Conservation (phyloP, 1,139 yeast genomes). For the Taphrina wiesneri region DNA sequence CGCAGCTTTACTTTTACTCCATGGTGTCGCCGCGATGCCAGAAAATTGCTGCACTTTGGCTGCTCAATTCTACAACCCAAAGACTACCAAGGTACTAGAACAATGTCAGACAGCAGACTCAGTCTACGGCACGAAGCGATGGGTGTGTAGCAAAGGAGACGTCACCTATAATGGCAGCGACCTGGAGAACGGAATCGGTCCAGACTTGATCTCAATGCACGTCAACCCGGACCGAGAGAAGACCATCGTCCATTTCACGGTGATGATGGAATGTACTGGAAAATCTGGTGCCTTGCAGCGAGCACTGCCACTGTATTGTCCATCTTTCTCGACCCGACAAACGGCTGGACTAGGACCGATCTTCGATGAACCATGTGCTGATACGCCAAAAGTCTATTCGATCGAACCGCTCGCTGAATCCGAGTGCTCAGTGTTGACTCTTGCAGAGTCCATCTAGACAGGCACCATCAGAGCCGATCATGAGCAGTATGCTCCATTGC, state of each 20-base stretch:
- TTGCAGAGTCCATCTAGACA: background rate
- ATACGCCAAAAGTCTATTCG: background rate
- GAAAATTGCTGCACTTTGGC: slow-evolving; percentile 9
- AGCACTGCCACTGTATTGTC: slow-evolving; percentile 2
- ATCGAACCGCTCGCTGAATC: background rate
- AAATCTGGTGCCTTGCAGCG: background rate
- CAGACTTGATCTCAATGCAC: slow-evolving; percentile 1
- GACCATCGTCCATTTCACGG: background rate
- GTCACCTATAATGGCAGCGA: background rate
- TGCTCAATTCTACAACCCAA: background rate
- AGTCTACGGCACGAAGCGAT: background rate
- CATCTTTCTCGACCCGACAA: background rate
- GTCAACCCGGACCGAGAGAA: background rate
- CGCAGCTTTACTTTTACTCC: too few relatives aligned
- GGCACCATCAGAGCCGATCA: too few relatives aligned
- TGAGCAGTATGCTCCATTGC: background rate
- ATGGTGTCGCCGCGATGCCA: background rate
- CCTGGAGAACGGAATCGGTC: background rate
- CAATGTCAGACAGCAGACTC: background rate
- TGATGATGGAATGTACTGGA: slow-evolving; percentile 7
- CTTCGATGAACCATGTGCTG: slow-evolving; percentile 1
- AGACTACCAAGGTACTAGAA: background rate
- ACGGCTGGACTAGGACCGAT: slow-evolving; percentile 9
- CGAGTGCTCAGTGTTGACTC: background rate
- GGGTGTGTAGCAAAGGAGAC: background rate